Percentiles rank a stretch among this genome's conserved stretches.
phyloP scores from a whole-genome alignment of 2,329 filamentous ascomycete species.

The Ambrosiella beaveri region DNA sequence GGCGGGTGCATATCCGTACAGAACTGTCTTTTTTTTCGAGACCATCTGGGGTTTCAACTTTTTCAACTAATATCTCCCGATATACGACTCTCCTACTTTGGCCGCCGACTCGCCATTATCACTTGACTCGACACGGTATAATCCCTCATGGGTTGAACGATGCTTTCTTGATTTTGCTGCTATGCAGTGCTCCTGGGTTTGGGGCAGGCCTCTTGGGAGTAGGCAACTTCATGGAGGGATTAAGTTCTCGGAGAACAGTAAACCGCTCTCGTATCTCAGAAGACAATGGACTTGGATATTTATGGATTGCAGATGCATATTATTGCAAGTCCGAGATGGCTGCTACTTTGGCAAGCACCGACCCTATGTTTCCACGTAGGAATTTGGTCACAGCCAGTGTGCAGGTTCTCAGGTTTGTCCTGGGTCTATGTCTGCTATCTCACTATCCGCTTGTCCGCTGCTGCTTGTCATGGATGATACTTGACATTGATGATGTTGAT shows the following conservation, averaged over 20 bases:
- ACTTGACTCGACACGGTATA: too few relatives aligned
- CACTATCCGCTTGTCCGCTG: neutral
- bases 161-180: too few relatives aligned
- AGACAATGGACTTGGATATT: conserved; percentile 18
- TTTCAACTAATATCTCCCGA: too few relatives aligned
- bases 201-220: too few relatives aligned
- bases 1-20: too few relatives aligned
- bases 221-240: conserved; percentile 19
- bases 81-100: too few relatives aligned
- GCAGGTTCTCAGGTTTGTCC: neutral
- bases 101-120: too few relatives aligned
- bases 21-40: too few relatives aligned
- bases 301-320: neutral
- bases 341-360: neutral
- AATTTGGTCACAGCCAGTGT: neutral
- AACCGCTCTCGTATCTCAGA: conserved; percentile 26
- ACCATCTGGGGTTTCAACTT: too few relatives aligned
- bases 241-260: conserved; percentile 30
- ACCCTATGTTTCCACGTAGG: neutral
- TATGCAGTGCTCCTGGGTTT: too few relatives aligned
- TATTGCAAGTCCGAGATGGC: neutral
- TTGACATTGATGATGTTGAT: conserved; percentile 5
- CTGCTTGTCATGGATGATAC: conserved; percentile 7
- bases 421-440: neutral
- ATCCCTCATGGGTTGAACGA: too few relatives aligned